Evolutionary conservation across 2,329 filamentous ascomycete species (phyloP), one percentile per base, ranked within the genome.

Genomic region (Dactylellina haptotyla): DNA sequence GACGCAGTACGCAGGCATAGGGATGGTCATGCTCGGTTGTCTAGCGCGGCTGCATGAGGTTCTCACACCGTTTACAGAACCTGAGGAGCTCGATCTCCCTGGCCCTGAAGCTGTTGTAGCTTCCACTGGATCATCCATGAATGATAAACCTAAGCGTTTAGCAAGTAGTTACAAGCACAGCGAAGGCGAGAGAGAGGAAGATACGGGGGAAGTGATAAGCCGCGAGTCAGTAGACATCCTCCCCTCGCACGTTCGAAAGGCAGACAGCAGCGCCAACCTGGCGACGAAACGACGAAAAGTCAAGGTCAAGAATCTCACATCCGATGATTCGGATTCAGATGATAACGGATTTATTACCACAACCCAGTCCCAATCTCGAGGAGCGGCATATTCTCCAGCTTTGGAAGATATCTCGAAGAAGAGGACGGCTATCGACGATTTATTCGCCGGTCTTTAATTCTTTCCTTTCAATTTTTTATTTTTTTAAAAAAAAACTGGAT

Each of bases 1-100:
- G 79, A 87, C 85, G 32, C 90, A 92, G 78, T 91, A 91, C 80
- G 87, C 90, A 1, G 83, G 87, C 2, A 83, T 94, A 1, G 91
- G 91, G 2, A 82, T 92, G 18, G 84, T 91, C 75, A 84, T 94
- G 8, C 79, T 93, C 48, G 87, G 86, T 18, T 81, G 86, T 1
- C 81, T 93, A 67, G 88, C 88, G 2, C 86, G 87, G 74, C 80
- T 89, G 20, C 81, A 85, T 72, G 70, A 23, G 16, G 54, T 76
- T 6, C 32, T 75, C 1, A 66, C 56, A 2, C 67, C 45, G 9
- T 73, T 76, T 30, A 71, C 62, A 62, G 26, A 34, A 25, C 63
- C 46, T 32, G 71, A 72, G 25, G 72, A 58, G n/a, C 63, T 20
- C n/a, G 16, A 46, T 23, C 10, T 1, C 41, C 32, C 6, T 14